Percentiles rank a stretch among this genome's conserved stretches.
These are phyloP conservation scores for Echeveria elegans DNA, from an alignment of 164 flowering plant species.

Conservation along the genomic window DNA sequence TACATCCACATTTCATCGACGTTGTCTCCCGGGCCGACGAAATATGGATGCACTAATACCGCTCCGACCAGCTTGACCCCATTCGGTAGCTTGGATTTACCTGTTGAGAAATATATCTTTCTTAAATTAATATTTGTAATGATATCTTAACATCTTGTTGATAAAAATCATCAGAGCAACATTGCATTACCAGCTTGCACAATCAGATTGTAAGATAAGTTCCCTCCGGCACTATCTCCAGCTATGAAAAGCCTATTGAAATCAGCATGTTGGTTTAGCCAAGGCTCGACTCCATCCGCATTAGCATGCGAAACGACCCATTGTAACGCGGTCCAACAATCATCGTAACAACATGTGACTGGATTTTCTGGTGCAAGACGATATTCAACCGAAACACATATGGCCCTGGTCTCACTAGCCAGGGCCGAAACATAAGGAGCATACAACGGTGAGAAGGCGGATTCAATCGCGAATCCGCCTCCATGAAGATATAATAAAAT, in stretches of 20 bases:
- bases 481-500: conserved; percentile 38
- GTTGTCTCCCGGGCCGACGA: conserved; percentile 13
- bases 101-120: no score
- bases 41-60: conserved; percentile 29
- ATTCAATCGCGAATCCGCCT: conserved; percentile 28
- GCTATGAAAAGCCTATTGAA: conserved; percentile 19
- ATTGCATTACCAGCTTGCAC: conserved; percentile 18
- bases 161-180: no score
- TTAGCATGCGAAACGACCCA: conserved; percentile 23
- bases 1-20: conserved; percentile 18
- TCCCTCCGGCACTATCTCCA: conserved; percentile 36
- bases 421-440: conserved; percentile 16
- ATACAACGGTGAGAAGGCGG: conserved; percentile 17
- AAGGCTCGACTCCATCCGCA: conserved; percentile 19
- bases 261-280: conserved; percentile 21
- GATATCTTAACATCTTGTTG: no score
- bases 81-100: background rate
- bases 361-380: conserved; percentile 30
- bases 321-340: conserved; percentile 22
- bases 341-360: conserved; percentile 27
- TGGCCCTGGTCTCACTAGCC: conserved; percentile 17
- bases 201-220: conserved; percentile 18
- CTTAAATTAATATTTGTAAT: no score
- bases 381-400: conserved; percentile 33
- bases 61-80: conserved; percentile 16